Evolutionary conservation across 345 rosid genomes (phyloP).

Genomic region (Lepidium africanum): DNA sequence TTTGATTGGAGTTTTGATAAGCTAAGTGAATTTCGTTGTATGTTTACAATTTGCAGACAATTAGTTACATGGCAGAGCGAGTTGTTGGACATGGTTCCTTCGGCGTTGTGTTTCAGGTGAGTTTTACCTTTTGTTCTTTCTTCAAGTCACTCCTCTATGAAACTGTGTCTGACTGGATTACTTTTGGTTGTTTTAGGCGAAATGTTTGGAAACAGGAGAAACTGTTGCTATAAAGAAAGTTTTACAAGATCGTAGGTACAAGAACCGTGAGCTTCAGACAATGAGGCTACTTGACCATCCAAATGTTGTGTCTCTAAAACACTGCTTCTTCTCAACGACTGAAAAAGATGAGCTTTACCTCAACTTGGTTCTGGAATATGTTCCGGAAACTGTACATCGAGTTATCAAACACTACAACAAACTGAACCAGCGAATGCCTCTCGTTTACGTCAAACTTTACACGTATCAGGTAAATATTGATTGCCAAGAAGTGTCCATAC

Average conservation of each 20-base stretch:
- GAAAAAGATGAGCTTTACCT: constrained; percentile 95
- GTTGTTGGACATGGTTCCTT: constrained; percentile 96
- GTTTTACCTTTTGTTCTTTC: not conserved
- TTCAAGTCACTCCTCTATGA: not conserved
- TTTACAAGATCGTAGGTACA: constrained; percentile 89
- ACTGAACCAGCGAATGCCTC: constrained; percentile 86
- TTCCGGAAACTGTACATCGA: constrained; percentile 91
- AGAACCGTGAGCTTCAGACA: constrained; percentile 94
- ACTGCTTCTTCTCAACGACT: constrained; percentile 95
- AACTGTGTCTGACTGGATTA: not conserved
- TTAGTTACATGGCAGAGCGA: constrained; percentile 99
- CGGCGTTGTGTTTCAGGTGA: constrained; percentile 97
- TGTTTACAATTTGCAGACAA: constrained; percentile 46
- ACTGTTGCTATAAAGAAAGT: constrained; percentile 97
- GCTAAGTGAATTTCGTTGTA: not conserved
- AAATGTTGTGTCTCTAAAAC: constrained; percentile 81
- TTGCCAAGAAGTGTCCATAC: not conserved
- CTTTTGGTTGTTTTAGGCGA: constrained; percentile 44
- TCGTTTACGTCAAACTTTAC: constrained; percentile 83
- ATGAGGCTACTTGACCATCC: constrained; percentile 98
- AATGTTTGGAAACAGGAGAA: constrained; percentile 93
- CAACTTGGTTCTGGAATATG: constrained; percentile 90
- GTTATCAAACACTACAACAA: constrained; percentile 88
- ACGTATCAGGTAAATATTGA: constrained; percentile 59
- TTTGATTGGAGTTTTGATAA: not conserved